Conservation (phyloP, 371 early-diverging fungal species). For the Lichtheimia corymbifera region DNA sequence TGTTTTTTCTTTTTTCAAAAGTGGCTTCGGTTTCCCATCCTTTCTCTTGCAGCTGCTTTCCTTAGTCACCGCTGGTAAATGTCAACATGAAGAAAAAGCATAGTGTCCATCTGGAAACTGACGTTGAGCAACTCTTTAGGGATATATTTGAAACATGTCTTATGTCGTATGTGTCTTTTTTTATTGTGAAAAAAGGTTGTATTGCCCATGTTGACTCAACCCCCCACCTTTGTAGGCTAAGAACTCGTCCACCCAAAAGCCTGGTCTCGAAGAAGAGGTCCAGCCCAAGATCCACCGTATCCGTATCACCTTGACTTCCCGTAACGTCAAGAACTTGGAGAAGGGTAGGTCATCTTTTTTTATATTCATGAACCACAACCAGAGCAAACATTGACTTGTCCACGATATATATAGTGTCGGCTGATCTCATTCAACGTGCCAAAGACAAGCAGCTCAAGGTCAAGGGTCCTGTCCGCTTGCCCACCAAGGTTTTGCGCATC, state of each 20-base stretch:
- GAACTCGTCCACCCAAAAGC: slow-evolving; percentile 48
- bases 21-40: slow-evolving; percentile 6
- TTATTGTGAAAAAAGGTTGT: not conserved
- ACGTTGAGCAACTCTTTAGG: slow-evolving; percentile 3
- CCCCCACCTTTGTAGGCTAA: slow-evolving; percentile 29
- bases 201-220: not conserved
- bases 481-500: slow-evolving; percentile 97
- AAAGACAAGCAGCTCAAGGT: slow-evolving; percentile 98
- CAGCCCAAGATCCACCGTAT: slow-evolving; percentile 85
- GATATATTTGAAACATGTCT: slow-evolving; percentile 46
- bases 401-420: slow-evolving; percentile 78
- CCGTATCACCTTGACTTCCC: slow-evolving; percentile 97
- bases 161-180: slow-evolving; percentile 40
- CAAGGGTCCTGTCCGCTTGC: slow-evolving; percentile 98
- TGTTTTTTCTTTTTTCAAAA: not conserved
- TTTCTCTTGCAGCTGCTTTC: slow-evolving; percentile 19
- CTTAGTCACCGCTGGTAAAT: slow-evolving; percentile 51
- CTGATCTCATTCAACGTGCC: slow-evolving; percentile 95
- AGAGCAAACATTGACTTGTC: slow-evolving; percentile 1
- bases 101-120: not conserved
- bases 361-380: slow-evolving; percentile 37
- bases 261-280: slow-evolving; percentile 60
- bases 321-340: slow-evolving; percentile 97
- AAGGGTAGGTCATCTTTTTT: slow-evolving; percentile 62
- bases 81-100: not conserved